Evolutionary conservation across 352 stramenopile species (phyloP).

Genomic region (Globisporangium cystogenes): DNA sequence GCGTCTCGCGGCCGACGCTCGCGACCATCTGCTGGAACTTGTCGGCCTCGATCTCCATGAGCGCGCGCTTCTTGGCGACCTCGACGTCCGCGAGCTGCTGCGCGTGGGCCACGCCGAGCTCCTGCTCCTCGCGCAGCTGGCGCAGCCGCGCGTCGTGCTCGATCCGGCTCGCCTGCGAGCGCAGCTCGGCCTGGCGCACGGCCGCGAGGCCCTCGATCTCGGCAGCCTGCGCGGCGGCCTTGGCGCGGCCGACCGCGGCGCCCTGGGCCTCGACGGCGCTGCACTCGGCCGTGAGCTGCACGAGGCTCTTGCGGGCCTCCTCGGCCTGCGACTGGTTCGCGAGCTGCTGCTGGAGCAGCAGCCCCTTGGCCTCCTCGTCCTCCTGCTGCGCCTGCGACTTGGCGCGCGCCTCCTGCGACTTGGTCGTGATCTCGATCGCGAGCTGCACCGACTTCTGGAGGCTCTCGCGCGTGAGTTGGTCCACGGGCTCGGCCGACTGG

Average conservation of each 20-base stretch:
- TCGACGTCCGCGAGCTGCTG: slow-evolving; percentile 63
- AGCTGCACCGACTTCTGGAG: slow-evolving; percentile 79
- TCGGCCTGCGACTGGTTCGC: slow-evolving; percentile 74
- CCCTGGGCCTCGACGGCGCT: slow-evolving; percentile 63
- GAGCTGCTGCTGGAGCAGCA: slow-evolving; percentile 66
- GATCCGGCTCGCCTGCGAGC: slow-evolving; percentile 57
- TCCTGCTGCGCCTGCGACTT: slow-evolving; percentile 80
- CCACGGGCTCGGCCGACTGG: slow-evolving; percentile 71
- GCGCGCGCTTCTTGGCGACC: slow-evolving; percentile 68
- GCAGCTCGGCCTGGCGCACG: slow-evolving; percentile 65
- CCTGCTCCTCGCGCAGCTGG: slow-evolving; percentile 55
- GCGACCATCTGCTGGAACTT: slow-evolving; percentile 82
- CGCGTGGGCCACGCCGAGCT: slow-evolving; percentile 45
- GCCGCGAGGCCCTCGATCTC: slow-evolving; percentile 70
- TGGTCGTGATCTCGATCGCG: slow-evolving; percentile 84
- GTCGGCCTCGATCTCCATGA: slow-evolving; percentile 73
- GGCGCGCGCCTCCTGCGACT: slow-evolving; percentile 72
- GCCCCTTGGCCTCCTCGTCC: slow-evolving; percentile 70
- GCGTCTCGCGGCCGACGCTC: slow-evolving; percentile 67
- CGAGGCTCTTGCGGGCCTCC: slow-evolving; percentile 67
- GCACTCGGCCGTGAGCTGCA: slow-evolving; percentile 69
- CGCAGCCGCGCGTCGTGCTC: slow-evolving; percentile 57
- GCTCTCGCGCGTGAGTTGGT: slow-evolving; percentile 63
- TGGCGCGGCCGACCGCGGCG: slow-evolving; percentile 51
- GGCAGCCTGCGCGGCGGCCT: slow-evolving; percentile 52